Percentiles rank a stretch among this genome's conserved stretches.
Conservation (phyloP, 345 rosid genomes). For the Citropsis articulata region DNA sequence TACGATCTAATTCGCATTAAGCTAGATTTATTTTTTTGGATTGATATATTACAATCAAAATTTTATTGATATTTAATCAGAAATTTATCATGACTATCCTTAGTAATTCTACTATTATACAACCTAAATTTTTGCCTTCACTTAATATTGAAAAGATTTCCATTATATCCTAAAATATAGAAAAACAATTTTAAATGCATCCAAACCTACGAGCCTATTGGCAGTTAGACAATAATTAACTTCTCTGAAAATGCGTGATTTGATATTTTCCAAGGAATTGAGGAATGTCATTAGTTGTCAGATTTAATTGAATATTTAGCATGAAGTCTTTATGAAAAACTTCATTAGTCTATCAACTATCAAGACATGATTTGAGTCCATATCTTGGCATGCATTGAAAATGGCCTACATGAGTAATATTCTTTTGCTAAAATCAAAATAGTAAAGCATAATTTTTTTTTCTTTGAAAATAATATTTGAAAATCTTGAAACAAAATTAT, state of each 20-base stretch:
- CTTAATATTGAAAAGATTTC: too few species aligned
- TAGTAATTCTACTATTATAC: too few species aligned
- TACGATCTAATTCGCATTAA: too few species aligned
- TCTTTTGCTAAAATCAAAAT: not conserved
- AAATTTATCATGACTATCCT: too few species aligned
- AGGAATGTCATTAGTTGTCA: not conserved
- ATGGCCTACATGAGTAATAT: conserved; percentile 16
- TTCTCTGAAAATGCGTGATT: not conserved
- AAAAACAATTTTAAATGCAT: too few species aligned
- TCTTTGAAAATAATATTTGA: not conserved
- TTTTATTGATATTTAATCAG: too few species aligned
- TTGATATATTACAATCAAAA: too few species aligned
- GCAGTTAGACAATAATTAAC: not conserved
- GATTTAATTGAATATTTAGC: not conserved
- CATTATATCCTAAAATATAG: too few species aligned
- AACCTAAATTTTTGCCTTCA: too few species aligned
- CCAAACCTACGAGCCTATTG: too few species aligned
- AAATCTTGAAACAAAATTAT: too few species aligned
- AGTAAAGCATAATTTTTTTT: not conserved
- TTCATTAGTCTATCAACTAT: not conserved
- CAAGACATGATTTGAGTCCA: conserved; percentile 15
- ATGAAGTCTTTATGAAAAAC: not conserved
- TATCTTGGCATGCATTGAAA: conserved; percentile 1
- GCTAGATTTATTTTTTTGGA: too few species aligned
- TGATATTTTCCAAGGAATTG: not conserved